Base-by-base conservation (phyloP, 83 land plant genomes). In the Picea abies region DNA sequence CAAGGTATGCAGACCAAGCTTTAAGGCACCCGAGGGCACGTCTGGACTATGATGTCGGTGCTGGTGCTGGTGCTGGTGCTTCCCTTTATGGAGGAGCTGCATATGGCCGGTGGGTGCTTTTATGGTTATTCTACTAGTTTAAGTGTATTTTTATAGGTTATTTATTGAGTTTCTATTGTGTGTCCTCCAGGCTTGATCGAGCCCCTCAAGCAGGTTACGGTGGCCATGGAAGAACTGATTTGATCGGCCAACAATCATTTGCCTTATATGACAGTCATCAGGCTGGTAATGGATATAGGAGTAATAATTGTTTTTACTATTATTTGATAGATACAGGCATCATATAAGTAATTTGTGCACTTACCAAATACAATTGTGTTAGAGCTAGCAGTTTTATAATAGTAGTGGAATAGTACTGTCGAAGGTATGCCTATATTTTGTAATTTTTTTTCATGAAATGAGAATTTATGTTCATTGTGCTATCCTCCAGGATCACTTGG, bases 1-100 rank as follows among this genome's bases (percentile, higher is more conserved):
- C 77, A 8, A 73, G 77, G 29, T 73, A 73, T 47, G 52, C 17
- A 11, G 60, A 73, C 3, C 77, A 58, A 10, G 56, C 26, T 9
- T 44, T 73, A 52, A 73, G 77, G 77, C 26, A 73, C 47, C n/a
- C 77, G 22, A 73, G 77, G n/a, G 26, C 77, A 9, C 77, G 77
- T 4, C 0, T 73, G 58, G 77, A 73, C 9, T 47, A 73, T 44
- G 77, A 73, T 73, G 77, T 73, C 20, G 14, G 60, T 3, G 26
- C 56, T 47, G 60, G 56, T 73, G 44, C 77, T 73, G n/a, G 75
- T 37, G 49, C 75, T 70, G n/a, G n/a, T n/a, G n/a, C n/a, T n/a
- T 22, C 77, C 9, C 77, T 73, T 47, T 73, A 73, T 73, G 77
- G 47, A 15, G 77, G 77, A 47, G 11, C 56, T 22, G 23, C 60